phyloP scores from a whole-genome alignment of 495 filamentous ascomycete genomes.

The Chaetomium cochliodes region DNA sequence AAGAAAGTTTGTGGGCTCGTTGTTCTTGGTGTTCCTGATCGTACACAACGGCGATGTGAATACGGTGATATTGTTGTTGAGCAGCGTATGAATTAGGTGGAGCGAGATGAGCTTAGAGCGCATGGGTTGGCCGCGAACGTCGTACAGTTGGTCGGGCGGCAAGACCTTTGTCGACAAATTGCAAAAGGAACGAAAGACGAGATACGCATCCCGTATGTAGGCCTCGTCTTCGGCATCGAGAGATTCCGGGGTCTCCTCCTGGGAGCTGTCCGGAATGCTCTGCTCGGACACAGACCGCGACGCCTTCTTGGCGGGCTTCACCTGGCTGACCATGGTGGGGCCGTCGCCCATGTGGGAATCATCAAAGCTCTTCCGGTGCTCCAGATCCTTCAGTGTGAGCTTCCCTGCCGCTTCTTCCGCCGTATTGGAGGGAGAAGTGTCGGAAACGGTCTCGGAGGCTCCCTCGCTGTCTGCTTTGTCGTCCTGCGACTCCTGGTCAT shows the following conservation, averaged over 20 bases:
- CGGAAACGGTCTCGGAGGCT: constrained; percentile 46
- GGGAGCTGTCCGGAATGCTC: constrained; percentile 47
- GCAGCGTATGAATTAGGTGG: constrained; percentile 86
- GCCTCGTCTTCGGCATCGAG: constrained; percentile 92
- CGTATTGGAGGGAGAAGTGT: constrained; percentile 53
- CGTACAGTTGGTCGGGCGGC: constrained; percentile 83
- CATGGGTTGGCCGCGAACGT: constrained; percentile 92
- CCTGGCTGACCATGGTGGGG: constrained; percentile 87
- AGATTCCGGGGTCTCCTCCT: constrained; percentile 57
- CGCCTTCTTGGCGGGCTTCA: constrained; percentile 56
- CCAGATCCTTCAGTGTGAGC: constrained; percentile 92
- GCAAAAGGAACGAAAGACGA: constrained; percentile 97
- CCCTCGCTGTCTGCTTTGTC: constrained; percentile 46
- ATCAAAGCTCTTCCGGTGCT: constrained; percentile 89
- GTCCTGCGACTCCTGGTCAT: constrained; percentile 26
- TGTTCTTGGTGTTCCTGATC: constrained; percentile 79
- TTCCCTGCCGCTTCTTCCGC: constrained; percentile 61
- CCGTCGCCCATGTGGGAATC: constrained; percentile 87
- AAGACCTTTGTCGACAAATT: constrained; percentile 92
- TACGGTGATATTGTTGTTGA: constrained; percentile 84
- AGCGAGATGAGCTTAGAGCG: constrained; percentile 93
- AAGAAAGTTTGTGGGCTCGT: constrained; percentile 85
- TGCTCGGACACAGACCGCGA: constrained; percentile 59
- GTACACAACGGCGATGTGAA: constrained; percentile 88
- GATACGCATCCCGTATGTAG: constrained; percentile 91